Evolutionary conservation across 2,329 filamentous ascomycete genomes (phyloP), one percentile per base, ranked within the genome.

Genomic region (Orbilia blumenaviensis): DNA sequence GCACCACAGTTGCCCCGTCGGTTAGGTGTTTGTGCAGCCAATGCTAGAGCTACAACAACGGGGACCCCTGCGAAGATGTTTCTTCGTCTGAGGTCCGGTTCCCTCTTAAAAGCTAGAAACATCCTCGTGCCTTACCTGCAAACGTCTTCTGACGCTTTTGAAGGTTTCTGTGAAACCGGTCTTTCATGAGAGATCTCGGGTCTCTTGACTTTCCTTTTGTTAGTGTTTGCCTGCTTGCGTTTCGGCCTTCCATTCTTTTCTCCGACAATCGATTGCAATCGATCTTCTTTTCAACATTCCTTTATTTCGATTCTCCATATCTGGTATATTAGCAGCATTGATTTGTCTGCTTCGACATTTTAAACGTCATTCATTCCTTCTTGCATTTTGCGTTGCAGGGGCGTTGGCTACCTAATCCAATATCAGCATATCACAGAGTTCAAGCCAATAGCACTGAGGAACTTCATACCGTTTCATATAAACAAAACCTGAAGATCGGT

Each of bases 401-500:
- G 66, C 48, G 38, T 52, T 66, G 63, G 71, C 56, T 75, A 75
- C 71, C 71, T 75, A 75, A 64, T 68, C 38, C 58, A 67, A 58
- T 54, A 62, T 58, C 56, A 32, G 52, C 38, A 36, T 63, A 62
- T 44, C 54, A 44, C 58, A 21, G 23, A 32, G 23, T 27, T 25
- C 25, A 66, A 32, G 41, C 63, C 71, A 67, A 62, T 66, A 74
- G 52, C 61, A 72, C 67, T 32, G 18, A 27, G 38, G 50, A 48
- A 64, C 67, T 64, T 74, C 69, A 66, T 60, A 75, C 71, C 29
- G 71, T 75, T 75, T 75, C 71, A 75, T 23, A 56, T 75, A 75
- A 46, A 75, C 56, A 64, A 56, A 68, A 68, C 56, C 23, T 44
- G 62, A 27, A 18, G 44, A 67, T 18, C 44, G 7, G 71, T 75